These are phyloP conservation scores for Phytophthora citrophthora DNA, from an alignment of 352 stramenopile species.

Conservation along the genomic window DNA sequence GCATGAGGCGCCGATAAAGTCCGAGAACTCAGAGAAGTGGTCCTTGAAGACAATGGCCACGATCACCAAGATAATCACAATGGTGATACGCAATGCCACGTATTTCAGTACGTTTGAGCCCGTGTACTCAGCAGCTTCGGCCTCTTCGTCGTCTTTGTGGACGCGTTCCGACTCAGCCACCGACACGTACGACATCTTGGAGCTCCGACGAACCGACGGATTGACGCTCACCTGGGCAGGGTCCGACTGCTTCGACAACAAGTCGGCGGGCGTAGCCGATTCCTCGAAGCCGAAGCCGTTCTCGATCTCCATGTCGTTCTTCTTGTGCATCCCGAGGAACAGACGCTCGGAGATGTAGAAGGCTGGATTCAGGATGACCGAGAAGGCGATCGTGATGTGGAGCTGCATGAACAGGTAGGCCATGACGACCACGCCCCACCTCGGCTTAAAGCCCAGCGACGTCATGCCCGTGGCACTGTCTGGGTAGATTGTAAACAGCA, in stretches of 20 bases:
- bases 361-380: conserved; percentile 50
- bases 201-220: conserved; percentile 25
- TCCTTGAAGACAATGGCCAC: conserved; percentile 53
- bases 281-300: conserved; percentile 28
- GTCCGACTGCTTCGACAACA: conserved; percentile 27
- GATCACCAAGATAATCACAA: conserved; percentile 44
- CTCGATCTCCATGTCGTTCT: conserved; percentile 20
- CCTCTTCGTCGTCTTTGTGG: conserved; percentile 34
- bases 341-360: conserved; percentile 51
- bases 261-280: conserved; percentile 15
- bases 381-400: conserved; percentile 56
- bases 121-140: conserved; percentile 41
- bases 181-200: conserved; percentile 58
- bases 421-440: conserved; percentile 46
- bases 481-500: conserved; percentile 71
- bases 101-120: conserved; percentile 43
- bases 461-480: conserved; percentile 32
- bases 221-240: not conserved
- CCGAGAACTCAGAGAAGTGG: conserved; percentile 62
- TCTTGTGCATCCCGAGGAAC: conserved; percentile 56
- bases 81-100: conserved; percentile 27
- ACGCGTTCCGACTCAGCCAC: conserved; percentile 42
- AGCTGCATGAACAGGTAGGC: conserved; percentile 59
- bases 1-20: conserved; percentile 64
- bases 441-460: conserved; percentile 44